Conservation (phyloP, 345 rosid genomes). For the Mallotus nudiflorus region DNA sequence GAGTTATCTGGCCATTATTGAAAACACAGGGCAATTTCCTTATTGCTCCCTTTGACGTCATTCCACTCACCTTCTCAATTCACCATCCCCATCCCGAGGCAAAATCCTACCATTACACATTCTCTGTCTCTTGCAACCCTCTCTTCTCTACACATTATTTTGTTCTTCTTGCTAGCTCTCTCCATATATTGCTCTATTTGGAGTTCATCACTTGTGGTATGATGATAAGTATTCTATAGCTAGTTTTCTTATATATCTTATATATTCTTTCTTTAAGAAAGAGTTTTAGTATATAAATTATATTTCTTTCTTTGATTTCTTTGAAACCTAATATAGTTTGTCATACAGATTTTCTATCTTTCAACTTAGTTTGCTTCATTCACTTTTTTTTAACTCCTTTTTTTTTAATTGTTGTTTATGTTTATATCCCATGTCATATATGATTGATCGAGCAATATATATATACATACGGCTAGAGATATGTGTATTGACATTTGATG, state of each 20-base stretch:
- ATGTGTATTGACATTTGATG: not conserved
- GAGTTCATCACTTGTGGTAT: no score
- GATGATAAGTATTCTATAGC: no score
- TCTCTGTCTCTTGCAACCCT: conserved; percentile 25
- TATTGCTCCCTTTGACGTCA: conserved; percentile 59
- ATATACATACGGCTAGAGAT: no score
- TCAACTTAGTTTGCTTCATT: no score
- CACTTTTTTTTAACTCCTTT: not conserved
- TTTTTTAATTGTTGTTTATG: not conserved
- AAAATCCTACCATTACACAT: conserved; percentile 31
- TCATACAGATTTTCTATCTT: not conserved
- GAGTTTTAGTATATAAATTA: no score
- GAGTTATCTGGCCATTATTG: no score
- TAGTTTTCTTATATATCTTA: not conserved
- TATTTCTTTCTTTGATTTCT: not conserved
- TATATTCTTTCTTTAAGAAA: no score
- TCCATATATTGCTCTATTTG: not conserved
- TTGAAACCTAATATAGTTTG: conserved; percentile 3
- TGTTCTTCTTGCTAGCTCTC: not conserved
- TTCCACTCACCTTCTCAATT: conserved; percentile 66
- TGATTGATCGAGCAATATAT: not conserved
- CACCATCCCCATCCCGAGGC: conserved; percentile 70
- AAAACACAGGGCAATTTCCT: no score
- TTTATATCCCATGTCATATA: not conserved
- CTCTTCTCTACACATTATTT: not conserved